Conservation (phyloP, 164 flowering plant genomes). For the Houttuynia cordata region DNA sequence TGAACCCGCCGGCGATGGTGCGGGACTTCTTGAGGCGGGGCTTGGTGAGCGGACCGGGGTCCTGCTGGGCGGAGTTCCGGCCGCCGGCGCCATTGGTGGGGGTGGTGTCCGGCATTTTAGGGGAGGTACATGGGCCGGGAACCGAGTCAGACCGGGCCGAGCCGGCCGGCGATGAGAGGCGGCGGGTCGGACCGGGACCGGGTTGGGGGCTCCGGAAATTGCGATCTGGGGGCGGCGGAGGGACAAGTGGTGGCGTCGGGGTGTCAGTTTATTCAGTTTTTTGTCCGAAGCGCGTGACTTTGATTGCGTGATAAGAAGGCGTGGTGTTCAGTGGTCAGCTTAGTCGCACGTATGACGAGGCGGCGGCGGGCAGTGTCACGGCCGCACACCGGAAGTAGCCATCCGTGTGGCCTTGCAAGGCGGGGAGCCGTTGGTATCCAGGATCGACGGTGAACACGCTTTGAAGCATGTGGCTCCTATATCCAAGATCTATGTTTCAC, state of each 20-base stretch:
- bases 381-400: no score
- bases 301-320: no score
- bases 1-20: slow-evolving; percentile 23
- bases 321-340: no score
- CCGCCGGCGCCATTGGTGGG: not conserved
- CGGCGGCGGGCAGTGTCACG: no score
- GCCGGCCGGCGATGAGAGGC: not conserved
- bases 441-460: no score
- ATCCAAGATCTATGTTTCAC: no score
- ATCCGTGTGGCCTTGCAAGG: no score
- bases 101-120: slow-evolving; percentile 5
- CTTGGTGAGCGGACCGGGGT: not conserved
- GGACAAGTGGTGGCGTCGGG: not conserved
- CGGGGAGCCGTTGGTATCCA: no score
- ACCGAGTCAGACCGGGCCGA: not conserved
- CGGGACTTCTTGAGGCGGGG: slow-evolving; percentile 40
- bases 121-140: not conserved
- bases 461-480: no score
- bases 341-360: no score
- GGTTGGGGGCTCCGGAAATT: not conserved
- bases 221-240: not conserved
- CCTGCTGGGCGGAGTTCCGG: not conserved
- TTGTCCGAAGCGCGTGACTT: not conserved
- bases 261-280: not conserved
- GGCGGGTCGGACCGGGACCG: not conserved